A percentile compares a stretch with the other conserved stretches of the same genome.
Conservation (phyloP, 106 monocot genomes). For the Gastrodia elata region DNA sequence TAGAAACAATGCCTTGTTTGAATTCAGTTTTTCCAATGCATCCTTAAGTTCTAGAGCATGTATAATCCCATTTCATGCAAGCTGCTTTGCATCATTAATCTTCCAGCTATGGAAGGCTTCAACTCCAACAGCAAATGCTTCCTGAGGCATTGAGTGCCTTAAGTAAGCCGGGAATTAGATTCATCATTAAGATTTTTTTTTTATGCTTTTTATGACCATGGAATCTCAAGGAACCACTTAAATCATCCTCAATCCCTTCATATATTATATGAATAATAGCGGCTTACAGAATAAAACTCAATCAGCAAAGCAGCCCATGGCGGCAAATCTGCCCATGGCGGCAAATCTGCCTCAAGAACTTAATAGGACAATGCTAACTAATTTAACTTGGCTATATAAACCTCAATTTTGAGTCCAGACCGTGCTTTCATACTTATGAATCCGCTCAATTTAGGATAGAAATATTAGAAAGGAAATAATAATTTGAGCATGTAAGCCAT, state of each 20-base stretch:
- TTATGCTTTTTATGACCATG: constrained; percentile 15
- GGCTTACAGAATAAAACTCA: constrained; percentile 30
- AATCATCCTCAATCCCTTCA: constrained; percentile 14
- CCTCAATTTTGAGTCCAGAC: too few relatives aligned
- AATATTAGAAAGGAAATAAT: too few relatives aligned
- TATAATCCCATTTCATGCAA: constrained; percentile 2
- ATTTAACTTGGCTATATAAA: too few relatives aligned
- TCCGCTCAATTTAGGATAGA: too few relatives aligned
- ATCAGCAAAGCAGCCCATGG: constrained; percentile 39
- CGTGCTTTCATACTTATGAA: too few relatives aligned
- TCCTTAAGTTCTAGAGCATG: constrained; percentile 45
- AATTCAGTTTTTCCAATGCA: constrained; percentile 46
- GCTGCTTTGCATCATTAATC: constrained; percentile 11
- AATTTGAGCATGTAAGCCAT: too few relatives aligned
- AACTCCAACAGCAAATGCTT: constrained; percentile 25
- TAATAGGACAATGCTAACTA: too few relatives aligned
- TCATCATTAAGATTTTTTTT: constrained; percentile 13
- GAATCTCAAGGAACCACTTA: constrained; percentile 21
- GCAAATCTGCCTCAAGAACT: too few relatives aligned
- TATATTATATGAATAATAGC: constrained; percentile 13
- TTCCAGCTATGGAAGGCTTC: constrained; percentile 16
- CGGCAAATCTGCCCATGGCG: too few relatives aligned
- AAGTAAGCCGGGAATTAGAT: constrained; percentile 12
- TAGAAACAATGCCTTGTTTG: constrained; percentile 47
- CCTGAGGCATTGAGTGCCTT: constrained; percentile 22